Conservation (phyloP, 2,329 filamentous ascomycete genomes). For the Sclerotinia glacialis region DNA sequence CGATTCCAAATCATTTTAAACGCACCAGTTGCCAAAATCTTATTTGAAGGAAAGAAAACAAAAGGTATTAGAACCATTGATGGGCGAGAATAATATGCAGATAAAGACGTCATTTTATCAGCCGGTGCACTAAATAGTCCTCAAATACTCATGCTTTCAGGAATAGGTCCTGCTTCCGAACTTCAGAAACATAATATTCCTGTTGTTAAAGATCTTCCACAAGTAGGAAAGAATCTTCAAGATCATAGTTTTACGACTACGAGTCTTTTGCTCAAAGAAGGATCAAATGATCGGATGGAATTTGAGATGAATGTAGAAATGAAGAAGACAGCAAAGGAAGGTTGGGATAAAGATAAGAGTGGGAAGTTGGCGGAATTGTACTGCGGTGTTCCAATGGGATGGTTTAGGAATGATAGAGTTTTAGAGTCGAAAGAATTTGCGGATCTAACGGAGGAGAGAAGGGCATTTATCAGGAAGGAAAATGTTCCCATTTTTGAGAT, state of each 20-base stretch:
- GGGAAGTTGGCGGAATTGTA: slow-evolving; percentile 6
- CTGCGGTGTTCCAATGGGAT: slow-evolving; percentile 13
- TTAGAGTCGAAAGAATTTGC: slow-evolving; percentile 1
- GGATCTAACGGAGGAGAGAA: neutral
- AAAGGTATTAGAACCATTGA: slow-evolving; percentile 45
- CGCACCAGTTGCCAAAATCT: slow-evolving; percentile 48
- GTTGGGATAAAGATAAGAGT: neutral
- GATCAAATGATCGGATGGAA: slow-evolving; percentile 21
- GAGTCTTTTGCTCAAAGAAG: slow-evolving; percentile 40
- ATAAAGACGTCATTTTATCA: slow-evolving; percentile 47
- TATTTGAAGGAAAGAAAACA: slow-evolving; percentile 24
- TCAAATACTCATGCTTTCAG: slow-evolving; percentile 49
- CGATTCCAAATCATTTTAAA: slow-evolving; percentile 55
- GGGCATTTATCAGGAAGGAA: neutral
- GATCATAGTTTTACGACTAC: slow-evolving; percentile 42
- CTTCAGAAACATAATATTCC: slow-evolving; percentile 47
- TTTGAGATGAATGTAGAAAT: slow-evolving; percentile 47
- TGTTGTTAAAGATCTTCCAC: slow-evolving; percentile 56
- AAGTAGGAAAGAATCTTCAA: slow-evolving; percentile 63
- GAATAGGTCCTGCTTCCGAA: slow-evolving; percentile 45
- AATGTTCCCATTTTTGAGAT: slow-evolving; percentile 12
- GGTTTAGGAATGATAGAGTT: neutral
- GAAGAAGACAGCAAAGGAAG: slow-evolving; percentile 26
- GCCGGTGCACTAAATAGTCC: slow-evolving; percentile 49
- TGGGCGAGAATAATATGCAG: slow-evolving; percentile 39